Percentiles rank a stretch among this genome's conserved stretches.
Evolutionary conservation across 208 protist genomes (phyloP).

Genomic region (Crithidia sp.): DNA sequence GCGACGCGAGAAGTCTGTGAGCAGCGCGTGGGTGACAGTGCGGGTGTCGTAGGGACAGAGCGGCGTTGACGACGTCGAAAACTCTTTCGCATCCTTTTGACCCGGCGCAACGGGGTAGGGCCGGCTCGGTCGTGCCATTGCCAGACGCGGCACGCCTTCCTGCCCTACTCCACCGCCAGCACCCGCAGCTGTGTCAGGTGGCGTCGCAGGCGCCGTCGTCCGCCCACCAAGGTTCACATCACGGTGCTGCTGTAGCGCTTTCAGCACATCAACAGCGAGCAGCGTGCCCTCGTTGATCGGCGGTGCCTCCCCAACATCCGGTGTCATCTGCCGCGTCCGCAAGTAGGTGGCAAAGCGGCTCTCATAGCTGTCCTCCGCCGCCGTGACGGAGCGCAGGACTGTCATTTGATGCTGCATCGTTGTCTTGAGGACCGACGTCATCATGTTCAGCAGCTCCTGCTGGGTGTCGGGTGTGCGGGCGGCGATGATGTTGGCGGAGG

Average conservation of each 20-base stretch:
- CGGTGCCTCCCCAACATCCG: constrained; percentile 3
- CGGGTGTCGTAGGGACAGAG: not conserved
- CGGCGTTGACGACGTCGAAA: not conserved
- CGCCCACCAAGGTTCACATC: not conserved
- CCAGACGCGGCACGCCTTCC: not conserved
- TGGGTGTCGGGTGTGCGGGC: constrained; percentile 27
- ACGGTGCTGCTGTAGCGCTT: constrained; percentile 8
- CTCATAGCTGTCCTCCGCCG: not conserved
- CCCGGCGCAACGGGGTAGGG: constrained; percentile 27
- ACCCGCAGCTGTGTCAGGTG: not conserved
- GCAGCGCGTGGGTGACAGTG: not conserved
- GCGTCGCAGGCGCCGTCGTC: not conserved
- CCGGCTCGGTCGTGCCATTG: not conserved
- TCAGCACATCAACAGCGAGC: constrained; percentile 22
- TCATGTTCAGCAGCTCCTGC: constrained; percentile 32
- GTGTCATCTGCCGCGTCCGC: constrained; percentile 20
- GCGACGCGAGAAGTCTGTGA: constrained; percentile 22
- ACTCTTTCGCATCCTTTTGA: constrained; percentile 16
- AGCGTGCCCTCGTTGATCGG: constrained; percentile 17
- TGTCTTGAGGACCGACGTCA: constrained; percentile 28
- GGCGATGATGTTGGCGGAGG: not conserved
- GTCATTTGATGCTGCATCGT: constrained; percentile 34
- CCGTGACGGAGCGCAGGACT: not conserved
- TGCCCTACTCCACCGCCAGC: too few species aligned
- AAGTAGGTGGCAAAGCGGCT: constrained; percentile 17